Conservation (phyloP, 169 alveolate species). For the Plasmodium cynomolgi region DNA sequence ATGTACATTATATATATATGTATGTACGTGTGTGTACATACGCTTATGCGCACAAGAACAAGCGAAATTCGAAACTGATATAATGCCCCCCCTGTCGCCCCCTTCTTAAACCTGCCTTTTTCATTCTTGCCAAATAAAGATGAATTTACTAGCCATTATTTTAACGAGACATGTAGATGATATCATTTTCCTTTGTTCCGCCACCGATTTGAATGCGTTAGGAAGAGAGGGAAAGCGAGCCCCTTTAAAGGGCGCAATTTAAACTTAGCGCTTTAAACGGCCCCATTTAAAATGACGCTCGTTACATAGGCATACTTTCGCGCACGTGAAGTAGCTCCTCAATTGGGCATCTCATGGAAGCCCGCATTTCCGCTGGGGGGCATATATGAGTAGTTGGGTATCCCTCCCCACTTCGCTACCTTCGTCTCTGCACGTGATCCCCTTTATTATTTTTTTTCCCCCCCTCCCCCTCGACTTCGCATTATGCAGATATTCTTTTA, state of each 20-base stretch:
- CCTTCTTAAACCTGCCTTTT: not conserved
- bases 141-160: constrained; percentile 72
- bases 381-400: not conserved
- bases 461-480: not conserved
- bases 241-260: not conserved
- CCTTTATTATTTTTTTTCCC: not conserved
- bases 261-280: not conserved
- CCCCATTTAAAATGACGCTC: not conserved
- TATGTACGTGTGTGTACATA: not conserved
- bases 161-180: constrained; percentile 68
- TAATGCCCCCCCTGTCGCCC: not conserved
- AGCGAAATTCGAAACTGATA: not conserved
- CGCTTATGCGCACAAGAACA: not conserved
- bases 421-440: not conserved
- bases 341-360: not conserved
- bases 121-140: constrained; percentile 18
- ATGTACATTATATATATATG: not conserved
- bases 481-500: constrained; percentile 63
- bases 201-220: constrained; percentile 71
- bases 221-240: constrained; percentile 7
- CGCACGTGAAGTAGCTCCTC: not conserved
- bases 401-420: not conserved
- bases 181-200: constrained; percentile 65
- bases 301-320: not conserved
- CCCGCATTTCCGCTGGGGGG: not conserved